Evolutionary conservation across 2,329 filamentous ascomycete genomes (phyloP).

Genomic region (Lasiodiplodia theobromae): DNA sequence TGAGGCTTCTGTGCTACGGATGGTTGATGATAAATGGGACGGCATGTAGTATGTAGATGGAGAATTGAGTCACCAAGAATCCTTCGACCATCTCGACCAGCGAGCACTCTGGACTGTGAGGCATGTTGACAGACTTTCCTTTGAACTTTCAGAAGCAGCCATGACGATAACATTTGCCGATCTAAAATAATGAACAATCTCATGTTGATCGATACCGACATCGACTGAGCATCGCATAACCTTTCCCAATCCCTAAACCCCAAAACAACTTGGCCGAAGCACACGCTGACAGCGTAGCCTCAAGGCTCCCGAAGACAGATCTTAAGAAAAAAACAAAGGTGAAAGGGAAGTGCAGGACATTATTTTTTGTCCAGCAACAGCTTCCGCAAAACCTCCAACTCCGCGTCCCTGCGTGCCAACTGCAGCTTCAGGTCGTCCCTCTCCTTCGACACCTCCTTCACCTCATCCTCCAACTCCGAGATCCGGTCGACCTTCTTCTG

Average conservation of each 20-base stretch:
- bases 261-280: not conserved
- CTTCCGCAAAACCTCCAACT: constrained; percentile 66
- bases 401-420: constrained; percentile 70
- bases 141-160: not conserved
- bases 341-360: not conserved
- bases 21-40: not conserved
- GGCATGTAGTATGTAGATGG: not conserved
- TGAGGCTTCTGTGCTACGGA: too few species aligned
- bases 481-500: constrained; percentile 74
- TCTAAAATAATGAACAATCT: not conserved
- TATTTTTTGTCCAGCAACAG: constrained; percentile 35
- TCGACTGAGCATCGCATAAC: constrained; percentile 19
- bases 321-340: not conserved
- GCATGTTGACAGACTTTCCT: not conserved
- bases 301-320: not conserved
- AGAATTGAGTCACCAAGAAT: not conserved
- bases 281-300: not conserved
- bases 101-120: not conserved
- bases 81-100: not conserved
- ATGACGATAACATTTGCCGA: constrained; percentile 26
- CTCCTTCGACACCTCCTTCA: constrained; percentile 66
- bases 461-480: constrained; percentile 64
- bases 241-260: not conserved
- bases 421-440: constrained; percentile 69
- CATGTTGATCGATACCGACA: constrained; percentile 27